A percentile compares a stretch with the other conserved stretches of the same genome.
These are phyloP conservation scores for Umbelopsis isabellina DNA, from an alignment of 192 early-diverging fungal species.

Conservation along the genomic window DNA sequence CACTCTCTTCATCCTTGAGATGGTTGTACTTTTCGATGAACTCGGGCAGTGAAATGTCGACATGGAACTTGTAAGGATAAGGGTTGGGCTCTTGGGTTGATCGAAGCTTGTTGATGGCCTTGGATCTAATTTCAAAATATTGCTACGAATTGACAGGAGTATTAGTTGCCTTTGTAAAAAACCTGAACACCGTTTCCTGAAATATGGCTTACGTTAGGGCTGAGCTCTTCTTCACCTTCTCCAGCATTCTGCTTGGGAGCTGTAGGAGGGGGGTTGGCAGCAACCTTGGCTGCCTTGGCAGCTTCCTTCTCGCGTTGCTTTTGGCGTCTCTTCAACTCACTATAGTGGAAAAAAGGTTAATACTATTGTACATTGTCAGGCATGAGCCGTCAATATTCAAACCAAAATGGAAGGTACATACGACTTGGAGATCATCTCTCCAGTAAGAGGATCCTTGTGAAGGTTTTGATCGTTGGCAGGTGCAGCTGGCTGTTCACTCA, in stretches of 20 bases:
- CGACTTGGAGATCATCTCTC: constrained; percentile 94
- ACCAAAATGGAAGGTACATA: constrained; percentile 45
- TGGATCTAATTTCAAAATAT: constrained; percentile 98
- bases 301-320: constrained; percentile 93
- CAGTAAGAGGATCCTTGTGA: constrained; percentile 81
- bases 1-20: constrained; percentile 71
- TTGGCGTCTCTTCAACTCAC: constrained; percentile 89
- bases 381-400: not conserved
- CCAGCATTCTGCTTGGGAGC: constrained; percentile 60
- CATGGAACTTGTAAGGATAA: constrained; percentile 99
- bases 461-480: constrained; percentile 48
- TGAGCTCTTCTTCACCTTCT: constrained; percentile 81
- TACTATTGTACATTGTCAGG: not conserved
- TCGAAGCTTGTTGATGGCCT: constrained; percentile 82
- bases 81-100: constrained; percentile 83
- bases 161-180: not conserved
- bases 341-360: constrained; percentile 35
- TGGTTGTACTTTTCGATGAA: constrained; percentile 85
- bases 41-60: constrained; percentile 77
- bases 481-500: constrained; percentile 20
- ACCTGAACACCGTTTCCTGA: not conserved
- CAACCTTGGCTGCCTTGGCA: constrained; percentile 59
- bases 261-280: constrained; percentile 51
- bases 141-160: constrained; percentile 48
- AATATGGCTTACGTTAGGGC: constrained; percentile 70